Base-by-base conservation (phyloP, 176 grass and related monocot genomes). In the Phyllostachys edulis region DNA sequence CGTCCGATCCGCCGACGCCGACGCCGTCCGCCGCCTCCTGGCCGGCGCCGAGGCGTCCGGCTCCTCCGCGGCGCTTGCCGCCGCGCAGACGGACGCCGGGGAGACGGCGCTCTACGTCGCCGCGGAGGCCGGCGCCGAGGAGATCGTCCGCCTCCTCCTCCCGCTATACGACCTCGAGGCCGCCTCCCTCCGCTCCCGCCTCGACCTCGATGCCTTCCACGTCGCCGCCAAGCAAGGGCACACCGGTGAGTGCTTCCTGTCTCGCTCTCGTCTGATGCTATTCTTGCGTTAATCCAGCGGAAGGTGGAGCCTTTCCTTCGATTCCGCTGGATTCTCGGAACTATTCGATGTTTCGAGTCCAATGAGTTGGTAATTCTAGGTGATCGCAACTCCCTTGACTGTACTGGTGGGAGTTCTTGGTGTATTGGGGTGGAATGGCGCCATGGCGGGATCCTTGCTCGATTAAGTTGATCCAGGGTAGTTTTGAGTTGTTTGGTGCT, bases 121-220 rank as follows among this genome's bases (percentile, higher is more conserved):
- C 11, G 91, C 93, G 44, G 97, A 96, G 86, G 86, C 75, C 49
- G 91, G 92, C 40, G 68, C 84, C 73, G 93, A 90, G 90, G 97
- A 96, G 73, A 11, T 96, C 45, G 77, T 96, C 37, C 77, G 91
- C 59, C 72, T 90, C 64, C 90, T 99, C 38, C 91, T 99, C 27
- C 93, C 78, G 55, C 59, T 96, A 61, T 99, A 96, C 85, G 88
- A 91, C 68, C 59, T 90, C 81, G 91, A 96, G 37, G 65, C 70
- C 37, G 91, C 88, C 52, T 38, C 74, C 18, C 50, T 89, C 84
- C 89, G 91, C 62, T 99, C 97, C 3, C 91, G 97, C 81, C 89
- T 99, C 80, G 97, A 99, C 73, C 89, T 99, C 27, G 54, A 96
- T 73, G 90, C 97, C 82, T 99, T 99, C 90, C 97, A 99, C 59